phyloP scores from a whole-genome alignment of 768 basidiomycete species.

The Auricularia sp. region DNA sequence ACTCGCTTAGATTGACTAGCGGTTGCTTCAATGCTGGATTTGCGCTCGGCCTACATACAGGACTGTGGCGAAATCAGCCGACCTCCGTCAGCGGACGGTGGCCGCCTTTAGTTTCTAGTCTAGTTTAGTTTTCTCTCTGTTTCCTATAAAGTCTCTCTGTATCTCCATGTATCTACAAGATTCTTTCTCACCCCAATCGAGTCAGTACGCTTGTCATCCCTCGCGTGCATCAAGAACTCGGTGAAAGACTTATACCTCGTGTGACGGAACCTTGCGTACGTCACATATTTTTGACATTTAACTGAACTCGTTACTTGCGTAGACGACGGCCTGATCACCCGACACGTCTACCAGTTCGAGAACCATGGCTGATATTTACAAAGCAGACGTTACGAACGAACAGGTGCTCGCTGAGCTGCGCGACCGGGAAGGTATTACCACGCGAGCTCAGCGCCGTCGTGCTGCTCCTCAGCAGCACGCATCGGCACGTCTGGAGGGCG shows the following conservation, averaged over 20 bases:
- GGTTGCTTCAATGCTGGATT: too few relatives aligned
- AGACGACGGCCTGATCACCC: not conserved
- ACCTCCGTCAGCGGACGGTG: too few relatives aligned
- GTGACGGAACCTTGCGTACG: not conserved
- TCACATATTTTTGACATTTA: not conserved
- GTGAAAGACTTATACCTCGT: not conserved
- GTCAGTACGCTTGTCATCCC: not conserved
- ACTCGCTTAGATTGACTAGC: too few relatives aligned
- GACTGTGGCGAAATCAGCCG: too few relatives aligned
- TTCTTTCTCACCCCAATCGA: not conserved
- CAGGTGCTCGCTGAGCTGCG: not conserved
- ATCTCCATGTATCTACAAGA: too few relatives aligned
- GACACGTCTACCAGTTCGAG: not conserved
- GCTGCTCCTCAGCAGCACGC: not conserved
- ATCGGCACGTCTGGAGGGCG: not conserved
- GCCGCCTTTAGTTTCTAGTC: too few relatives aligned
- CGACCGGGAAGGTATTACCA: not conserved
- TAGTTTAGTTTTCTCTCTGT: too few relatives aligned
- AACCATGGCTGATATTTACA: not conserved
- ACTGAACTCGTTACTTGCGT: not conserved
- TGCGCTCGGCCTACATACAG: too few relatives aligned
- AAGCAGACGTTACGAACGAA: not conserved
- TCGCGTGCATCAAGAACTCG: not conserved
- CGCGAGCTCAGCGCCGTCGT: not conserved
- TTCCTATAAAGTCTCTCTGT: too few relatives aligned